A percentile compares a stretch with the other conserved stretches of the same genome.
Conservation (phyloP, 2,329 filamentous ascomycete species). For the Alternaria sp. region DNA sequence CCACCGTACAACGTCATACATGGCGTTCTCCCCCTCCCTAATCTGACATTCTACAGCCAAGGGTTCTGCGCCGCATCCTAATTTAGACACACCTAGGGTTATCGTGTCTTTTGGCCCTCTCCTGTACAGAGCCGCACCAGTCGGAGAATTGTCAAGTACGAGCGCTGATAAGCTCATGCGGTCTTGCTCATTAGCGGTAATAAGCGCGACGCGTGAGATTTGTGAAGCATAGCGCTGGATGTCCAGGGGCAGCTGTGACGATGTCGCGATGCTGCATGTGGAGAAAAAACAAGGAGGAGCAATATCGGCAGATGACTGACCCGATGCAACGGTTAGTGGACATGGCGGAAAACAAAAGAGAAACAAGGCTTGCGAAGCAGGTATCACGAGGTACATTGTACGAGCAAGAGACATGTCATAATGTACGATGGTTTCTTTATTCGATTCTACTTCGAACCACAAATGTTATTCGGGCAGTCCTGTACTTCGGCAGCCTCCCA, state of each 20-base stretch:
- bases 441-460: not conserved
- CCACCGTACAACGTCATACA: not conserved
- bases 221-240: not conserved
- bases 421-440: not conserved
- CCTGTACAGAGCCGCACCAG: not conserved
- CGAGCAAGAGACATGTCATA: not conserved
- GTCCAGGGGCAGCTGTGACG: not conserved
- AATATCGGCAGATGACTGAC: not conserved
- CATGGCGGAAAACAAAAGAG: not conserved
- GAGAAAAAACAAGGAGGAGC: not conserved
- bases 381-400: not conserved
- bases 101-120: not conserved
- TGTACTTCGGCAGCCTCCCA: not conserved
- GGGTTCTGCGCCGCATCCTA: not conserved
- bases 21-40: not conserved
- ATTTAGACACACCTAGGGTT: not conserved
- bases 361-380: not conserved
- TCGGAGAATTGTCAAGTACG: not conserved
- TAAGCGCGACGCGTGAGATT: not conserved
- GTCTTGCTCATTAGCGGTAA: not conserved
- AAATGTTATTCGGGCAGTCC: not conserved
- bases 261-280: not conserved
- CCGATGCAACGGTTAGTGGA: not conserved
- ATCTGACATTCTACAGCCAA: not conserved
- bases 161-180: not conserved